Conservation (phyloP, 2,329 filamentous ascomycete species). For the Arthrobotrys iridis region DNA sequence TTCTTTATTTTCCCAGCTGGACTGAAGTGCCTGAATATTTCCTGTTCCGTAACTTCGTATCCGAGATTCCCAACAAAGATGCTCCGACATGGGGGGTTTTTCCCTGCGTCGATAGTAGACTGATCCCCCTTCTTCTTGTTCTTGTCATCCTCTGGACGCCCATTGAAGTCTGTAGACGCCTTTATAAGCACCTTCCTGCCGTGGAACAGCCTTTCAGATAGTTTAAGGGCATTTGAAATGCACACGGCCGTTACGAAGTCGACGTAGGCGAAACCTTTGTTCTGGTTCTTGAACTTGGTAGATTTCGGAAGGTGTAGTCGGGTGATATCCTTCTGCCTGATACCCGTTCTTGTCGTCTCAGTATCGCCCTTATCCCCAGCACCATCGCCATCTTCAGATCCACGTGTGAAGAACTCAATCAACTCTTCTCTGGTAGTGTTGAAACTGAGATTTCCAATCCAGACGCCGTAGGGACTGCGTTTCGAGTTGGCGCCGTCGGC, state of each 20-base stretch:
- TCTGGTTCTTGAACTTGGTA: constrained; percentile 69
- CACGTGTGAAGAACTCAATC: constrained; percentile 76
- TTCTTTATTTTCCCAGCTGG: constrained; percentile 85
- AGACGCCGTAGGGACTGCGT: constrained; percentile 84
- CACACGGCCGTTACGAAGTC: constrained; percentile 79
- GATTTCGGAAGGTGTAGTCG: constrained; percentile 79
- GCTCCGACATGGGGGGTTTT: constrained; percentile 76
- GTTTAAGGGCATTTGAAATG: constrained; percentile 78
- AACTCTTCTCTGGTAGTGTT: constrained; percentile 77
- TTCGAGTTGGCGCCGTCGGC: constrained; percentile 60
- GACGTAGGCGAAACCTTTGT: constrained; percentile 96
- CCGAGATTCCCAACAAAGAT: constrained; percentile 92
- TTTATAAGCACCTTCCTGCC: constrained; percentile 91
- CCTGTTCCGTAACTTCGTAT: constrained; percentile 83
- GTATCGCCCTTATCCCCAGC: neutral
- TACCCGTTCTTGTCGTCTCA: constrained; percentile 4
- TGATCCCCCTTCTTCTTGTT: constrained; percentile 58
- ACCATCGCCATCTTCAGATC: constrained; percentile 17
- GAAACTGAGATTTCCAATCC: constrained; percentile 97
- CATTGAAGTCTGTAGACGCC: constrained; percentile 87
- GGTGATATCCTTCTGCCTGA: constrained; percentile 78
- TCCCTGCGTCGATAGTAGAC: constrained; percentile 51
- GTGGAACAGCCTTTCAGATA: constrained; percentile 83
- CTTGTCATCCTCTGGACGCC: constrained; percentile 73
- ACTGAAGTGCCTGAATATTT: constrained; percentile 80